These are phyloP conservation scores for Phytophthora palmivora DNA, from an alignment of 352 stramenopile genomes.

Conservation along the genomic window DNA sequence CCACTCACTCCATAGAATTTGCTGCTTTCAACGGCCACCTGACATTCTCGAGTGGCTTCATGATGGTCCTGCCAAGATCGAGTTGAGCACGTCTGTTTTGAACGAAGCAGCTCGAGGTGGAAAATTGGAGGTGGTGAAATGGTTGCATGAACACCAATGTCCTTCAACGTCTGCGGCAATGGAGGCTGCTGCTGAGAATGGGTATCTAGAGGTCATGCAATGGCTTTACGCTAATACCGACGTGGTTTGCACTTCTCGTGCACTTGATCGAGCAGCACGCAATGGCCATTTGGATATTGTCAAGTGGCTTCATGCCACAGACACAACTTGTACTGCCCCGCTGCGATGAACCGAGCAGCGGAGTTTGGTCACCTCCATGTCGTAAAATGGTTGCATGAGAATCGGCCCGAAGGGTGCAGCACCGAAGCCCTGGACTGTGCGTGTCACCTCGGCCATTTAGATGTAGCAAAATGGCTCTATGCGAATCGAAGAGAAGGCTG, in stretches of 20 bases:
- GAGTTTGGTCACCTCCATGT: constrained; percentile 28
- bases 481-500: constrained; percentile 20
- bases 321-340: constrained; percentile 21
- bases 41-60: constrained; percentile 17
- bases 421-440: constrained; percentile 25
- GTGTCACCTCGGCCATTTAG: constrained; percentile 19
- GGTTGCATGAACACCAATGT: constrained; percentile 17
- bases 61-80: constrained; percentile 12
- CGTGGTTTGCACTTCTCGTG: constrained; percentile 13
- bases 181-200: constrained; percentile 28
- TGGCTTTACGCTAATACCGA: constrained; percentile 15
- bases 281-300: constrained; percentile 21
- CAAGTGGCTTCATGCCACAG: constrained; percentile 20
- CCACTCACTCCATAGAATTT: constrained; percentile 1
- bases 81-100: constrained; percentile 9
- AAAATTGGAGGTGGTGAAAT: constrained; percentile 19
- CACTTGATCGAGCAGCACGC: constrained; percentile 13
- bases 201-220: constrained; percentile 12
- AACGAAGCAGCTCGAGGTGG: constrained; percentile 19
- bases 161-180: constrained; percentile 16
- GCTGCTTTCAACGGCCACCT: constrained; percentile 17
- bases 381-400: constrained; percentile 27
- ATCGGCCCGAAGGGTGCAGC: constrained; percentile 23
- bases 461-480: constrained; percentile 21
- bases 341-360: constrained; percentile 24